A percentile compares a stretch with the other conserved stretches of the same genome.
Evolutionary conservation across 352 stramenopile species (phyloP).

Genomic region (Pythium aristosporum): DNA sequence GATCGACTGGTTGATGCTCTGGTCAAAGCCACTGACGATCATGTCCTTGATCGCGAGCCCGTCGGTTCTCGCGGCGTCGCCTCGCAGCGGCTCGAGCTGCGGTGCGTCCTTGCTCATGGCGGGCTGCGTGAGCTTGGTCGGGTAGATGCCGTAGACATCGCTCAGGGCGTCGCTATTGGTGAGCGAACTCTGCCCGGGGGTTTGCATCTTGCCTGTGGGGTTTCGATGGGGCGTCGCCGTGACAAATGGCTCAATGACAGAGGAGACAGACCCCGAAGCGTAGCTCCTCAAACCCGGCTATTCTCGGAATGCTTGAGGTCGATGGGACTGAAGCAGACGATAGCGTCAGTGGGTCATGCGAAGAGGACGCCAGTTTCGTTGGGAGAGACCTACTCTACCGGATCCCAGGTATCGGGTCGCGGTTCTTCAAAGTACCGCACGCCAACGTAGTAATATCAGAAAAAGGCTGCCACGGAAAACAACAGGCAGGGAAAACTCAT

Average conservation of each 20-base stretch:
- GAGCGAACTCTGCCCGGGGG: conserved; percentile 4
- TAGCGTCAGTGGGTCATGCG: too few relatives aligned
- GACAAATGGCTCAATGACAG: neutral
- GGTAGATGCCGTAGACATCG: conserved; percentile 11
- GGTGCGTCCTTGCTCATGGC: neutral
- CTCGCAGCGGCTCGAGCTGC: conserved; percentile 11
- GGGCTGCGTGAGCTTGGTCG: conserved; percentile 2
- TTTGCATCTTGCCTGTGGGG: neutral
- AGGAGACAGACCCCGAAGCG: too few relatives aligned
- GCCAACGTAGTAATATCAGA: too few relatives aligned
- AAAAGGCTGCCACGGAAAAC: too few relatives aligned
- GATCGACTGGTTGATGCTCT: conserved; percentile 40
- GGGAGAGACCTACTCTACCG: too few relatives aligned
- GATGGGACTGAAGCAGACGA: too few relatives aligned
- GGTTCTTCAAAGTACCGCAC: too few relatives aligned
- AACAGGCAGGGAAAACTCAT: too few relatives aligned
- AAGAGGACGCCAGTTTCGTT: too few relatives aligned
- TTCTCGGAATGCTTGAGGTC: too few relatives aligned
- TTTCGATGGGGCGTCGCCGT: neutral
- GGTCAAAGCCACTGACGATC: conserved; percentile 46
- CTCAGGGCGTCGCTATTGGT: conserved; percentile 7
- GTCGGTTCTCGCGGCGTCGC: conserved; percentile 9
- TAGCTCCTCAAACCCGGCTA: too few relatives aligned
- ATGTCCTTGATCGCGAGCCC: conserved; percentile 46
- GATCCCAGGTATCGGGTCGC: too few relatives aligned